These are phyloP conservation scores for Silene coronaria DNA, from an alignment of 179 eudicot species.

Conservation along the genomic window DNA sequence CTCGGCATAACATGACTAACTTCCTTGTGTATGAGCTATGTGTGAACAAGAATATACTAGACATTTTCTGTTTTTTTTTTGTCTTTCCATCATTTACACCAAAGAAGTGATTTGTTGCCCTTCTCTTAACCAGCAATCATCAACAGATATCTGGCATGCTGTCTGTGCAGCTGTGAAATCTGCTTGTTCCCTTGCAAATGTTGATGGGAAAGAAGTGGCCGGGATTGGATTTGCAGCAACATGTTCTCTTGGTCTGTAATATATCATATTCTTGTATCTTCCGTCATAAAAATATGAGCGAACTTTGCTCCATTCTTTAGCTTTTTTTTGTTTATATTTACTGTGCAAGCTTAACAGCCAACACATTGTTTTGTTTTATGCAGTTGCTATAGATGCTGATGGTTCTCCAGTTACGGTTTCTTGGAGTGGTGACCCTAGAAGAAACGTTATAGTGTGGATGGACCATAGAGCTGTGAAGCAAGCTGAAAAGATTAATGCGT, in stretches of 20 bases:
- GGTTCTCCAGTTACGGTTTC: conserved; percentile 94
- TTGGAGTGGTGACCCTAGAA: conserved; percentile 94
- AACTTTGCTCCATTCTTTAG: background rate
- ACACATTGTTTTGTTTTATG: conserved; percentile 14
- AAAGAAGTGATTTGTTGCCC: conserved; percentile 7
- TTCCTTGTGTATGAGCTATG: background rate
- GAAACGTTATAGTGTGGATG: conserved; percentile 98
- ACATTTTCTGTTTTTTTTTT: background rate
- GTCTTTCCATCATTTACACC: background rate
- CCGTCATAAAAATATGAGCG: background rate
- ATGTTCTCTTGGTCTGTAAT: conserved; percentile 87
- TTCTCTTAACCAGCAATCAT: conserved; percentile 71
- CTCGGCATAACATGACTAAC: background rate
- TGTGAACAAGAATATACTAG: background rate
- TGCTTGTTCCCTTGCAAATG: conserved; percentile 71
- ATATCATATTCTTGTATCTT: background rate
- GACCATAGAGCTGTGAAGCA: conserved; percentile 98
- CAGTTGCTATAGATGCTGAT: conserved; percentile 92
- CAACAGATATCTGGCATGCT: conserved; percentile 98
- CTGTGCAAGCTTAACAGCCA: background rate
- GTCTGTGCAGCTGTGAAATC: conserved; percentile 88
- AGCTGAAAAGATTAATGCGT: conserved; percentile 90
- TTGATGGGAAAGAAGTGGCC: conserved; percentile 63
- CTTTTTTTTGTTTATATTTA: background rate
- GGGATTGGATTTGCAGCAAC: conserved; percentile 98